Conservation (phyloP, 768 basidiomycete species). For the Leccinum longicurvipes region DNA sequence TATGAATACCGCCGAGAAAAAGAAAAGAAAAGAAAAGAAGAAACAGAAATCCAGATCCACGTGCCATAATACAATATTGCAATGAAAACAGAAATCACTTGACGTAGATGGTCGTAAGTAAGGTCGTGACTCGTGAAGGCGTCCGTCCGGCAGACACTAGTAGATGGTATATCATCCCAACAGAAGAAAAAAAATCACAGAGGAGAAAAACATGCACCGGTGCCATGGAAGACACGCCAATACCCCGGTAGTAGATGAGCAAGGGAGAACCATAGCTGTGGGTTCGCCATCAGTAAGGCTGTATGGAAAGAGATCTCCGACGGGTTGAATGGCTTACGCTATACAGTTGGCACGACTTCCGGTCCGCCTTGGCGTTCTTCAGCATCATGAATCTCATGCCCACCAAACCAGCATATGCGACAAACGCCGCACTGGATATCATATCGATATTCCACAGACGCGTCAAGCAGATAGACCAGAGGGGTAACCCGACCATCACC, state of each 20-base stretch:
- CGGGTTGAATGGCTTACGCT: constrained; percentile 21
- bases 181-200: not conserved
- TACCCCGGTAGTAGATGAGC: constrained; percentile 31
- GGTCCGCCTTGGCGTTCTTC: constrained; percentile 21
- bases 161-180: constrained; percentile 9
- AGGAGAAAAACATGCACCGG: constrained; percentile 7
- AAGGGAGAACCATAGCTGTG: constrained; percentile 31
- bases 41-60: not conserved
- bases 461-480: constrained; percentile 30
- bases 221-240: constrained; percentile 26
- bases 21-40: not conserved
- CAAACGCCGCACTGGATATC: constrained; percentile 25
- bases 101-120: not conserved
- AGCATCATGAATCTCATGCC: constrained; percentile 27
- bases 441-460: constrained; percentile 27
- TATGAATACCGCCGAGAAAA: no score
- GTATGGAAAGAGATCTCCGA: not conserved
- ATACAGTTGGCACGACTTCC: constrained; percentile 29
- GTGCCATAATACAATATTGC: constrained; percentile 9
- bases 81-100: not conserved
- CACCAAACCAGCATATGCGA: constrained; percentile 23
- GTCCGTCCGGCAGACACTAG: constrained; percentile 4
- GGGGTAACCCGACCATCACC: constrained; percentile 25
- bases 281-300: not conserved
- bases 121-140: not conserved